These are phyloP conservation scores for Crucihimalaya himalaica DNA, from an alignment of 345 rosid genomes.

Conservation along the genomic window DNA sequence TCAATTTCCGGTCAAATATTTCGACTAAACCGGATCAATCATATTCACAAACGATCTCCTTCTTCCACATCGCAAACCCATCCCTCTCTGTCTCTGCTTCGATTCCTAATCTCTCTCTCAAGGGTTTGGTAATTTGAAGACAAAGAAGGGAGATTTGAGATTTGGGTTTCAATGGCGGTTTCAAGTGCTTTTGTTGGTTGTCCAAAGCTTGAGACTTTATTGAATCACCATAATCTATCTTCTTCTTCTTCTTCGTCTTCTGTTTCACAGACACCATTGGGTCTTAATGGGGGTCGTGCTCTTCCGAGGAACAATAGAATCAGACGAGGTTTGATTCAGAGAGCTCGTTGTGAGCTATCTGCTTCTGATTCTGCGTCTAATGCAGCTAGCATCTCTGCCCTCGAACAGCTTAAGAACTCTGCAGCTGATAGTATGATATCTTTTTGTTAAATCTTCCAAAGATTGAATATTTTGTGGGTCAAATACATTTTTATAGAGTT, in stretches of 20 bases:
- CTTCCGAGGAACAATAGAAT: slow-evolving; percentile 35
- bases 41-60: slow-evolving; percentile 29
- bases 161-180: slow-evolving; percentile 45
- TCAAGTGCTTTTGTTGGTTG: slow-evolving; percentile 50
- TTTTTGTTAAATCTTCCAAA: neutral
- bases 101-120: slow-evolving; percentile 15
- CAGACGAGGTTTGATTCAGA: slow-evolving; percentile 40
- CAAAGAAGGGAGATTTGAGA: slow-evolving; percentile 5
- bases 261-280: slow-evolving; percentile 38
- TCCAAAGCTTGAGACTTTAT: slow-evolving; percentile 48
- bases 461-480: slow-evolving; percentile 13
- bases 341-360: slow-evolving; percentile 47
- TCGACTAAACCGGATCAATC: slow-evolving; percentile 36
- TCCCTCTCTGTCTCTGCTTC: slow-evolving; percentile 38
- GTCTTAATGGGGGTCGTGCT: slow-evolving; percentile 37
- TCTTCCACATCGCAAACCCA: slow-evolving; percentile 36
- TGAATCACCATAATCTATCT: slow-evolving; percentile 42
- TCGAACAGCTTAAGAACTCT: slow-evolving; percentile 67
- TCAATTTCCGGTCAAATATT: slow-evolving; percentile 1
- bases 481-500: neutral
- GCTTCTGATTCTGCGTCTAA: slow-evolving; percentile 30
- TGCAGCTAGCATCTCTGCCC: slow-evolving; percentile 57
- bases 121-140: slow-evolving; percentile 17
- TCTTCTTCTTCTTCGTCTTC: slow-evolving; percentile 36
- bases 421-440: slow-evolving; percentile 58